Base-by-base conservation (phyloP, 306 rosid genomes). In the Quercus suber region DNA sequence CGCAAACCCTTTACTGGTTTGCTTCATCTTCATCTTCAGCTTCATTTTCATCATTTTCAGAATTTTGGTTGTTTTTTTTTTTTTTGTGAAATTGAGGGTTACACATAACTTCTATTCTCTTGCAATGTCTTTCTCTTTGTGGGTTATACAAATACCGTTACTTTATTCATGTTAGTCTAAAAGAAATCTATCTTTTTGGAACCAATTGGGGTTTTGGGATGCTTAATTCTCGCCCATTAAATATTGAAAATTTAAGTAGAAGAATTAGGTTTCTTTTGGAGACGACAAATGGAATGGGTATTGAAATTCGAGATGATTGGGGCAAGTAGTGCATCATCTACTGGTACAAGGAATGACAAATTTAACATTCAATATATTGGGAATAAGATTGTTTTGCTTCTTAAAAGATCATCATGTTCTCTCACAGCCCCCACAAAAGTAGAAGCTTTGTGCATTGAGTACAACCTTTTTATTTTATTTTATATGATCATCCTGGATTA, bases 1-100 rank as follows among this genome's bases (percentile, higher is more conserved):
- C 97, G 98, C 83, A 95, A 95, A 73, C 99, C 97, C 25, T 95
- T 91, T 64, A 85, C 98, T 45, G 94, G 99, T 95, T 77, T 30
- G 7, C 5, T 21, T 7, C 14, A 13, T 17, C 2, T 27, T 51
- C 61, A 20, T 6, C 21, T 73, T 61, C 61, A 20, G 6, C 21
- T 73, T 73, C 3, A 11, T 61, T 30, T 28, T 56, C 12, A 19
- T 21, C 51, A 15, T 43, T 23, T 74, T 41, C 6, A 3, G 51
- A 5, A 4, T 2, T 37, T 81, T 77, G 17, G 20, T 20, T 31
- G 33, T 31, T 72, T 69, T 69, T 23, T 23, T 23, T 17, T 65
- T 23, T 23, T 23, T 33, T 12, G 15, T 12, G 3, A 28, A 31
- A 31, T 65, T 33, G 71, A 31, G 51, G 2, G 6, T 33, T 65